phyloP scores from a whole-genome alignment of 2,329 filamentous ascomycete genomes.

The Verticillium klebahnii region DNA sequence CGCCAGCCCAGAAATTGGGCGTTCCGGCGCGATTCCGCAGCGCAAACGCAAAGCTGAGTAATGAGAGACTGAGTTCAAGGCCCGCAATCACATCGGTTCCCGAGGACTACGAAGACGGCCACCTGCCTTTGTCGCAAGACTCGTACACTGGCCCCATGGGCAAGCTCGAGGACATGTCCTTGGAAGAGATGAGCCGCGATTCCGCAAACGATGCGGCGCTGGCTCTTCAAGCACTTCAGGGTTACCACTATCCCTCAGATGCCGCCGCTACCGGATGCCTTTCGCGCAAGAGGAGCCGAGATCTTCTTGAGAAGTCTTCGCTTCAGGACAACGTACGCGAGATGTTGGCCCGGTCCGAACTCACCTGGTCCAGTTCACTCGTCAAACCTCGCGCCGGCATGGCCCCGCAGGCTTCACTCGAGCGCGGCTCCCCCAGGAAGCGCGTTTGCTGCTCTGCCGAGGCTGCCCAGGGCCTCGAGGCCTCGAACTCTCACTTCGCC shows the following conservation, averaged over 20 bases:
- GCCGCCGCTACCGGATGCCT: conserved; percentile 32
- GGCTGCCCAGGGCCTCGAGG: conserved; percentile 42
- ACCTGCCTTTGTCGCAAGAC: conserved; percentile 51
- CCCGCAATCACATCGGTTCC: conserved; percentile 52
- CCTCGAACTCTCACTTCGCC: conserved; percentile 42
- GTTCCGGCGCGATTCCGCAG: conserved; percentile 60
- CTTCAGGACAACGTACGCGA: conserved; percentile 65
- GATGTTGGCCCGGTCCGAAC: conserved; percentile 40
- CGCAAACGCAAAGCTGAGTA: conserved; percentile 54
- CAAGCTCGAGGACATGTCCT: conserved; percentile 45
- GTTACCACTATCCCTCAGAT: conserved; percentile 36
- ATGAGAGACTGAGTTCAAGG: conserved; percentile 50
- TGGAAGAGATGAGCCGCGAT: conserved; percentile 37
- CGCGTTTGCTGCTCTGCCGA: conserved; percentile 63
- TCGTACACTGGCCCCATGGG: conserved; percentile 48
- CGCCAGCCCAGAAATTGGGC: conserved; percentile 55
- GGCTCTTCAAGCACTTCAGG: conserved; percentile 57
- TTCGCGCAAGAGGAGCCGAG: conserved; percentile 53
- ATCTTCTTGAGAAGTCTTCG: conserved; percentile 26
- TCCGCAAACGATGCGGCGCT: conserved; percentile 50
- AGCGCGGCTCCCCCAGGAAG: conserved; percentile 45
- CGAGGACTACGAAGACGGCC: conserved; percentile 49
- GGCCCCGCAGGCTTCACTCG: conserved; percentile 8
- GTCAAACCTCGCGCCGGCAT: conserved; percentile 31
- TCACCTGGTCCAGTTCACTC: conserved; percentile 30